Evolutionary conservation across 2,329 filamentous ascomycete genomes (phyloP).

Genomic region (Colletotrichum costaricense): DNA sequence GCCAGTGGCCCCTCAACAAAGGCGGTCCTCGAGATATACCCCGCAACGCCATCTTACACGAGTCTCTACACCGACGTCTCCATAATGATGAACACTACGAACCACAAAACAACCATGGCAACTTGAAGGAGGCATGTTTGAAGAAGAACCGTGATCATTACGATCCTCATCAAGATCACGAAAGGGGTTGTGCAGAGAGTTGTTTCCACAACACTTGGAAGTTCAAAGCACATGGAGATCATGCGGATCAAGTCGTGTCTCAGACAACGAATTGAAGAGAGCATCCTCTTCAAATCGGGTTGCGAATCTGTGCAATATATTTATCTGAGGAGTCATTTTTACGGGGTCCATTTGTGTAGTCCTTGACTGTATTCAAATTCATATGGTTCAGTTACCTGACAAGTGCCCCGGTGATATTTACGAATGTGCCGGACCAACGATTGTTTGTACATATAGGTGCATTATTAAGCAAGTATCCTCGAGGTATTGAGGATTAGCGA

Average conservation of each 20-base stretch:
- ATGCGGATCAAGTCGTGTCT: background rate
- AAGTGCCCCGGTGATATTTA: no score
- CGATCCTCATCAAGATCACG: background rate
- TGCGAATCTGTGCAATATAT: fast-evolving
- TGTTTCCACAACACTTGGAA: background rate
- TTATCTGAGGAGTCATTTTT: background rate
- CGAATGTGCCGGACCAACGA: no score
- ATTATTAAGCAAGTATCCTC: no score
- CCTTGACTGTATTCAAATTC: no score
- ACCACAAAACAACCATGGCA: conserved; percentile 48
- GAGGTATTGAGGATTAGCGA: no score
- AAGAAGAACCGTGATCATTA: background rate
- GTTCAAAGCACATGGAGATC: background rate
- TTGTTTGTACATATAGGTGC: no score
- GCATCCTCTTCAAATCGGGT: fast-evolving
- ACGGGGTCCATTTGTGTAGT: no score
- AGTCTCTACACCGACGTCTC: conserved; percentile 48
- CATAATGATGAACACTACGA: conserved; percentile 42
- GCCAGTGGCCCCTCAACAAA: conserved; percentile 43
- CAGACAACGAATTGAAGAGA: background rate
- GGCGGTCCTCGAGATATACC: conserved; percentile 52
- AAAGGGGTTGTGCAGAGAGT: background rate
- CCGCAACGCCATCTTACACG: conserved; percentile 49
- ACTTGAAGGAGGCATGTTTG: background rate
- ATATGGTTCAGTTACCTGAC: no score